Evolutionary conservation across 306 rosid genomes (phyloP), one percentile per base, ranked within the genome.

Genomic region (Parietaria judaica): DNA sequence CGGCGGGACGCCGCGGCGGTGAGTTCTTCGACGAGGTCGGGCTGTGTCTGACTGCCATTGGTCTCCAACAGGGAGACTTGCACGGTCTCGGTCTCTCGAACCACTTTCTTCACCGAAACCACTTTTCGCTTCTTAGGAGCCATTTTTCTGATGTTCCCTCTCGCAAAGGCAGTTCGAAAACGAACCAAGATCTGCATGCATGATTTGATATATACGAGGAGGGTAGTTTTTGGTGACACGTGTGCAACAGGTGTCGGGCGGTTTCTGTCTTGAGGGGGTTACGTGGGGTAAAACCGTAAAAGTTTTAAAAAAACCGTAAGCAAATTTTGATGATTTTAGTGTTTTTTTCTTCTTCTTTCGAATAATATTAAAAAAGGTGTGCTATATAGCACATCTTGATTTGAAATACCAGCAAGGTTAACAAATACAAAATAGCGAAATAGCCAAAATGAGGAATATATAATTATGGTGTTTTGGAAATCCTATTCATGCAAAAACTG

Each of bases 61-160:
- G 64, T 75, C 34, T 62, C 48, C 34, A 79, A 61, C 38, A 66
- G 77, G 0, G 79, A 63, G 9, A 83, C 81, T n/a, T 75, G 51
- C 3, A 86, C 58, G 0, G 62, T 73, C 61, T 76, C 61, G 36
- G 17, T 51, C 11, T 46, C 50, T 13, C 8, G 11, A 46, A 70
- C 76, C 4, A 72, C 61, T 70, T 74, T 71, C 55, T 58, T 82
- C 48, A 31, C 72, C 57, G 36, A 14, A 3, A 73, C 67, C 66
- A 66, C 70, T 58, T 59, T 4, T 43, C 68, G 73, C 15, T 17
- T 11, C 67, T 82, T 82, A 51, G 84, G 84, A 63, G 76, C 80
- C 86, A 82, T 85, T 62, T 4, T 35, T 51, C 45, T 14, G 5
- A 36, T 5, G 7, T 6, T 34, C 12, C 6, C 53, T 10, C 53